These are phyloP conservation scores for Tetrahymena elliotti DNA, from an alignment of 73 alveolate species.

Conservation along the genomic window DNA sequence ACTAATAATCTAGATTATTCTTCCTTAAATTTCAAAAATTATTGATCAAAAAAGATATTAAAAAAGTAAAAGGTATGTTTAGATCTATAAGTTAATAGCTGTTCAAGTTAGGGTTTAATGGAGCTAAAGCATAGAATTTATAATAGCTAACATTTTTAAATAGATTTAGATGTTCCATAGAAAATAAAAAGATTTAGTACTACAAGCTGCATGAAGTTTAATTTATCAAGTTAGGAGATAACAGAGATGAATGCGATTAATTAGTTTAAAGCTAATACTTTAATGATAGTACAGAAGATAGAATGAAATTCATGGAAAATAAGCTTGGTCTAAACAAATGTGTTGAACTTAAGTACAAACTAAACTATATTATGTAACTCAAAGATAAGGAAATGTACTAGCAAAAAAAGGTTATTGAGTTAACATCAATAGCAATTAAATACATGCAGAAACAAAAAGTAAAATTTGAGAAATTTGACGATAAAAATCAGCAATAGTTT, in stretches of 20 bases:
- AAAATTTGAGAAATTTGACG: not conserved
- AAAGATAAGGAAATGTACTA: not conserved
- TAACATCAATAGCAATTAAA: not conserved
- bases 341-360: not conserved
- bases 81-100: not conserved
- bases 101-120: not conserved
- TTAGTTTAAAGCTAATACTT: not conserved
- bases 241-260: not conserved
- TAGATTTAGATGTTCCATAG: not conserved
- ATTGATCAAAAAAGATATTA: not conserved
- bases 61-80: not conserved
- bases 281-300: not conserved
- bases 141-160: not conserved
- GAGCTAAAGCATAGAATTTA: not conserved
- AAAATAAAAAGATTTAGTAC: not conserved
- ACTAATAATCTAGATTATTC: not conserved
- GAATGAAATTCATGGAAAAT: not conserved
- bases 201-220: not conserved
- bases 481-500: not conserved
- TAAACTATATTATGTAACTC: not conserved
- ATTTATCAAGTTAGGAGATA: not conserved
- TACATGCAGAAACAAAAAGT: not conserved
- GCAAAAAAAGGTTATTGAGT: not conserved
- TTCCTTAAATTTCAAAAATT: not conserved
- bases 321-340: not conserved